Evolutionary conservation across 805 yeast species (phyloP), one percentile per base, ranked within the genome.

Genomic region (Lipomyces mesembrius): DNA sequence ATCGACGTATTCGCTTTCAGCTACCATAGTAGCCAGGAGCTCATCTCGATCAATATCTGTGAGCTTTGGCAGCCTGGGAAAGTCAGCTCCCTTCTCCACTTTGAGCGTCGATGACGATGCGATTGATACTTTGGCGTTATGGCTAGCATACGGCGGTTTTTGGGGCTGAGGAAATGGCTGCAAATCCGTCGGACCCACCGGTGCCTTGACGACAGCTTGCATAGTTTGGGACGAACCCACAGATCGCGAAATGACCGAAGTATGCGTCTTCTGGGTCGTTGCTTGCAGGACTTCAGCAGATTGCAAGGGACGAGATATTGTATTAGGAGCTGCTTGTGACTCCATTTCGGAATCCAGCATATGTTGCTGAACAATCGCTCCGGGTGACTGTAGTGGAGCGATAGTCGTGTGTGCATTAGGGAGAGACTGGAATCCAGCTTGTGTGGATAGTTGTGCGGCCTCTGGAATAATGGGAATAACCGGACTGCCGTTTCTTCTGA

Each of bases 1-100:
- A 56, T 68, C 71, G 27, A 58, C 67, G 35, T 68, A 67, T 17
- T 68, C 71, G 56, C 68, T 68, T 32, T 68, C 71, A 2, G 63
- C 71, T 17, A 68, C 22, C 71, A 68, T 68, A 5, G 57, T 57
- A 8, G 66, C 65, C 35, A 68, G 61, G 12, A 68, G 34, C 52
- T 52, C 63, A 9, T 68, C 71, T 17, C 64, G 61, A 20, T 63
- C 68, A 29, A 27, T 20, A 11, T 54, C 65, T 57, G 65, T 37
- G 29, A 70, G 37, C 32, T 66, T 34, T 5, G 70, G 68, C 32
- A 60, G 61, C 39, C 52, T 39, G 0, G 34, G 61, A 14, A 2
- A 4, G 1, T n/a, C 14, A 34, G 39, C 14, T 3, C 20, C 17
- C 14, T 17, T 22, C 12, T 58, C 39, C 58, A 4, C 39, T 17